Conservation (phyloP, 805 yeast species). For the Helenozyma rhizophorensis region DNA sequence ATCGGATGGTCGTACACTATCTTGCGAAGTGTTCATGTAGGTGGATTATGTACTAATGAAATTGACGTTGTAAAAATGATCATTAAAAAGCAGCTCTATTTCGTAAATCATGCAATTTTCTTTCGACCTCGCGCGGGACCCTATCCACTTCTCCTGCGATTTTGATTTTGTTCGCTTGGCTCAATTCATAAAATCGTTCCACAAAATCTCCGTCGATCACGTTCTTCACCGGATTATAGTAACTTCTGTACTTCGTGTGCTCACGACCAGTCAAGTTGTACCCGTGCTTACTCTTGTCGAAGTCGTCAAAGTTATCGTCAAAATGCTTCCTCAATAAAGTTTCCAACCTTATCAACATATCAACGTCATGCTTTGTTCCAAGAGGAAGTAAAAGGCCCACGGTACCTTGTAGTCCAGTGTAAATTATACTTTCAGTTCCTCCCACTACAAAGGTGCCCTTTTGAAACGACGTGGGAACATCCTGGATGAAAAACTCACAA, state of each 20-base stretch:
- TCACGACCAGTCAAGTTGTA: slow-evolving; percentile 57
- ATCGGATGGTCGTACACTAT: too few relatives aligned
- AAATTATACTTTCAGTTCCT: slow-evolving; percentile 63
- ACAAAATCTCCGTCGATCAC: slow-evolving; percentile 87
- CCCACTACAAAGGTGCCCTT: slow-evolving; percentile 53
- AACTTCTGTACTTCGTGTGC: slow-evolving; percentile 65
- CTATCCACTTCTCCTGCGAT: slow-evolving; percentile 43
- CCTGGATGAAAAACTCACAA: slow-evolving; percentile 64
- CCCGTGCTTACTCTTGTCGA: slow-evolving; percentile 21
- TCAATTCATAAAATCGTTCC: slow-evolving; percentile 47
- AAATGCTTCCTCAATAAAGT: slow-evolving; percentile 31
- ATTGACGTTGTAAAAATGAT: not conserved
- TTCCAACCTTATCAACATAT: slow-evolving; percentile 55
- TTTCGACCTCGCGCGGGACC: slow-evolving; percentile 45
- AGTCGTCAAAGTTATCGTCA: slow-evolving; percentile 22
- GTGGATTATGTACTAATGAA: too few relatives aligned
- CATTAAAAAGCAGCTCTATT: slow-evolving; percentile 35
- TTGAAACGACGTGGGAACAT: slow-evolving; percentile 60
- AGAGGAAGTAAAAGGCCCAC: slow-evolving; percentile 73
- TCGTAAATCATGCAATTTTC: slow-evolving; percentile 49
- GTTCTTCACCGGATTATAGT: slow-evolving; percentile 72
- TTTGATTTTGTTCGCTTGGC: slow-evolving; percentile 28
- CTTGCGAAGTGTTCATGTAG: too few relatives aligned
- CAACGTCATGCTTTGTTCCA: slow-evolving; percentile 54
- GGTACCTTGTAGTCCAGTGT: slow-evolving; percentile 78